Evolutionary conservation across 257 asterid species (phyloP).

Genomic region (Solanum neorickii): DNA sequence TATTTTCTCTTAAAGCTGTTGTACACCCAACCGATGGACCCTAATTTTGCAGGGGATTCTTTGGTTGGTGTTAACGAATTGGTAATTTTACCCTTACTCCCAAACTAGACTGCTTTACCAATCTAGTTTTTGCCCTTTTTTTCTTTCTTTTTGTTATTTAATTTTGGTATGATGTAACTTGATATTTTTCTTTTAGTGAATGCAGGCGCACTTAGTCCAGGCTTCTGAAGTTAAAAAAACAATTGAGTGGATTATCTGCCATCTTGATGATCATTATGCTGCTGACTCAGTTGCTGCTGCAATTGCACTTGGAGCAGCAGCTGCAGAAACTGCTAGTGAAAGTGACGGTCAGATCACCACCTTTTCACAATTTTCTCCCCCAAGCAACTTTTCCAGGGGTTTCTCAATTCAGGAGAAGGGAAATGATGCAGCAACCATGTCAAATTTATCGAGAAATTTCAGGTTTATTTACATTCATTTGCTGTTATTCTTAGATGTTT

Average conservation of each 20-base stretch:
- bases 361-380: slow-evolving; percentile 41
- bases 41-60: neutral
- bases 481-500: neutral
- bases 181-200: slow-evolving; percentile 81
- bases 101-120: neutral
- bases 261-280: slow-evolving; percentile 92
- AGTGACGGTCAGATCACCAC: slow-evolving; percentile 36
- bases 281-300: slow-evolving; percentile 99
- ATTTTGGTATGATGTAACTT: slow-evolving; percentile 46
- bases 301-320: slow-evolving; percentile 85
- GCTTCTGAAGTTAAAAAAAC: slow-evolving; percentile 96
- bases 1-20: neutral
- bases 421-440: slow-evolving; percentile 52
- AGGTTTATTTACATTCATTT: slow-evolving; percentile 31
- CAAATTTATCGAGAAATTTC: slow-evolving; percentile 64
- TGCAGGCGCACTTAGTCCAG: slow-evolving; percentile 87
- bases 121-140: neutral
- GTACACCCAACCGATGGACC: neutral
- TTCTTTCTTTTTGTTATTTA: neutral
- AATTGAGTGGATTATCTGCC: slow-evolving; percentile 92
- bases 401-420: slow-evolving; percentile 47
- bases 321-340: slow-evolving; percentile 59
- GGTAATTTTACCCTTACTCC: neutral
- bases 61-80: neutral
- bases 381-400: slow-evolving; percentile 19